phyloP scores from a whole-genome alignment of 108 stramenopile species.

The Cyclotella atomus region DNA sequence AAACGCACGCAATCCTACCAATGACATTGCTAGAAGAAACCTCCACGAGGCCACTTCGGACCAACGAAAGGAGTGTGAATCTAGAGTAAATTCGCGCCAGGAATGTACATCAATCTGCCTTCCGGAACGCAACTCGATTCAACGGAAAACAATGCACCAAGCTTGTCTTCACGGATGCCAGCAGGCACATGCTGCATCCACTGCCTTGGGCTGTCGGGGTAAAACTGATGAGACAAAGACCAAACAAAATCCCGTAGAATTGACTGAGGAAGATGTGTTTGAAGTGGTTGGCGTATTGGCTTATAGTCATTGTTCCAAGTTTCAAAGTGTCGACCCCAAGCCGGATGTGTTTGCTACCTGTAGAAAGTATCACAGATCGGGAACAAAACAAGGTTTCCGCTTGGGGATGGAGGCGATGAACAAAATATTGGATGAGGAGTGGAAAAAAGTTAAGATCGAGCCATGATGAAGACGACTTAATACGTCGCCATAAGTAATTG shows the following conservation, averaged over 20 bases:
- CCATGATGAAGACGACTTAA: too few species aligned
- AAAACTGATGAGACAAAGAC: not conserved
- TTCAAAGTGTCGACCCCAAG: constrained; percentile 41
- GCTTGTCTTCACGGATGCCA: constrained; percentile 46
- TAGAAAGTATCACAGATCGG: constrained; percentile 47
- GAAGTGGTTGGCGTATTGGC: constrained; percentile 44
- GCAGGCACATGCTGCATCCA: constrained; percentile 41
- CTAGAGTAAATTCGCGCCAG: constrained; percentile 41
- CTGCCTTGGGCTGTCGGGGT: constrained; percentile 40
- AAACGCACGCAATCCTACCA: constrained; percentile 4
- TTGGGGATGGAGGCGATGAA: constrained; percentile 32
- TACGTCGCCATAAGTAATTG: too few species aligned
- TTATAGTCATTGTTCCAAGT: constrained; percentile 40
- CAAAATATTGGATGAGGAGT: constrained; percentile 40
- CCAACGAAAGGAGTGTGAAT: constrained; percentile 44
- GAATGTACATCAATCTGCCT: constrained; percentile 39
- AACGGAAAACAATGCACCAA: constrained; percentile 51
- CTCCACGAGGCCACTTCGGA: constrained; percentile 22
- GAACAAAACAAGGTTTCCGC: constrained; percentile 40
- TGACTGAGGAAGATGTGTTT: constrained; percentile 33
- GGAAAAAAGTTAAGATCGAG: constrained; percentile 12
- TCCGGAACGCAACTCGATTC: constrained; percentile 48
- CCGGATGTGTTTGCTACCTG: constrained; percentile 47
- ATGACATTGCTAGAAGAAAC: constrained; percentile 17
- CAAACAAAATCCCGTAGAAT: not conserved